A percentile compares a stretch with the other conserved stretches of the same genome.
These are phyloP conservation scores for Entoloma clypeatum DNA, from an alignment of 1,284 basidiomycete species.

Conservation along the genomic window DNA sequence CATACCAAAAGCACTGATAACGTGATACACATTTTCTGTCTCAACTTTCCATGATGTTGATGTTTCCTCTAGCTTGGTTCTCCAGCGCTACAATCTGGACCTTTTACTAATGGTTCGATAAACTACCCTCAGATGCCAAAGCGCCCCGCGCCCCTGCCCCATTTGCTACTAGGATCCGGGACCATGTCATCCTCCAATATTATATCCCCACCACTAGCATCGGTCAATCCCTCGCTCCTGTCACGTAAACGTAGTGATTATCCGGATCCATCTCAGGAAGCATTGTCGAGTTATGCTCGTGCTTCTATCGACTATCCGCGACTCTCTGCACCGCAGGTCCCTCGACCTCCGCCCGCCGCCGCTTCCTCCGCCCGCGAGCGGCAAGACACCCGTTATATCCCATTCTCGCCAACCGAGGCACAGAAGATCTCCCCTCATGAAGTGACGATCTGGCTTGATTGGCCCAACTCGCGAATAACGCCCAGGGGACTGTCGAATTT, in stretches of 20 bases:
- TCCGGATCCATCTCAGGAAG: slow-evolving; percentile 72
- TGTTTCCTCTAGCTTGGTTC: slow-evolving; percentile 20
- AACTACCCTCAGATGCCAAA: slow-evolving; percentile 41
- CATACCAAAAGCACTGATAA: slow-evolving; percentile 30
- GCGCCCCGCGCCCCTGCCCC: slow-evolving; percentile 34
- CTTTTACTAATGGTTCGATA: slow-evolving; percentile 28
- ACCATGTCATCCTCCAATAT: slow-evolving; percentile 39
- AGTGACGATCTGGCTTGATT: slow-evolving; percentile 77
- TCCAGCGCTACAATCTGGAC: slow-evolving; percentile 18
- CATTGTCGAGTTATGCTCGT: slow-evolving; percentile 51
- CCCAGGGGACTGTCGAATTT: slow-evolving; percentile 95
- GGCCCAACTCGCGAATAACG: slow-evolving; percentile 78
- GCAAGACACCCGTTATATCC: slow-evolving; percentile 52
- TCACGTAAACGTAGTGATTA: slow-evolving; percentile 77
- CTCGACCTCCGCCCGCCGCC: slow-evolving; percentile 74
- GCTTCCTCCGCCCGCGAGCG: slow-evolving; percentile 65
- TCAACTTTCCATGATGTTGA: slow-evolving; percentile 5
- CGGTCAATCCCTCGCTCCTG: slow-evolving; percentile 65
- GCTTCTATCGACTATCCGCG: slow-evolving; percentile 79
- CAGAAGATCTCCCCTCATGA: slow-evolving; percentile 69
- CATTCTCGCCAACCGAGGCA: slow-evolving; percentile 37
- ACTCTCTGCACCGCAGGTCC: slow-evolving; percentile 53
- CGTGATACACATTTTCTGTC: slow-evolving; percentile 19
- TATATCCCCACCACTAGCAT: slow-evolving; percentile 72
- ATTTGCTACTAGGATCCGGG: slow-evolving; percentile 27